phyloP scores from a whole-genome alignment of 2,329 filamentous ascomycete genomes.

The Huntiella omanensis region DNA sequence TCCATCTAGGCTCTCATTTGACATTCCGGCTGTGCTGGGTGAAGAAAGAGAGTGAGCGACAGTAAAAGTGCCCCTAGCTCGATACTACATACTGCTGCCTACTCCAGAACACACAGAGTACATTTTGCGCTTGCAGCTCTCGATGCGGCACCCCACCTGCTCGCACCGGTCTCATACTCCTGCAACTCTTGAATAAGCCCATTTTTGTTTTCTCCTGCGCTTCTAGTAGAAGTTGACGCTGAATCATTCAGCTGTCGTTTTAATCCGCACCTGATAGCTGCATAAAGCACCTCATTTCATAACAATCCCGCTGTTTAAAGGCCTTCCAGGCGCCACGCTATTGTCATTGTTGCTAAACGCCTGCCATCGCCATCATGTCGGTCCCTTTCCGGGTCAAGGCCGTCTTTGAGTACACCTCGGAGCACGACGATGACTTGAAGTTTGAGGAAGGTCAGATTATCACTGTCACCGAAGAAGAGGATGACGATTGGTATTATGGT shows the following conservation, averaged over 20 bases:
- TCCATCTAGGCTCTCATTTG: too few species aligned
- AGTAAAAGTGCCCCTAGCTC: too few species aligned
- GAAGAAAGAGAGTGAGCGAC: too few species aligned
- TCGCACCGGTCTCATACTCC: not conserved
- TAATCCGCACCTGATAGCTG: not conserved
- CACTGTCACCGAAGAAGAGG: slow-evolving; percentile 80
- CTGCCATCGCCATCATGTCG: slow-evolving; percentile 8
- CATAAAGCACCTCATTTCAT: too few species aligned
- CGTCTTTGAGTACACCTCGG: slow-evolving; percentile 81
- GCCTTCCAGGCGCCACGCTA: too few species aligned
- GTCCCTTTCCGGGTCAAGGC: slow-evolving; percentile 81
- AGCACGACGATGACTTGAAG: slow-evolving; percentile 84
- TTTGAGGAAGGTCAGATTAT: slow-evolving; percentile 79
- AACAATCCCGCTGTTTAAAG: too few species aligned
- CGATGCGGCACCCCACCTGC: not conserved
- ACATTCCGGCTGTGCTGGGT: too few species aligned
- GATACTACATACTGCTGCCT: too few species aligned
- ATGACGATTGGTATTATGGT: slow-evolving; percentile 83
- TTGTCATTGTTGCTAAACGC: not conserved
- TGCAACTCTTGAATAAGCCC: not conserved
- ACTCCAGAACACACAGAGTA: not conserved
- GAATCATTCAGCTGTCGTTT: not conserved
- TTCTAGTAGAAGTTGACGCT: not conserved
- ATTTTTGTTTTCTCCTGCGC: not conserved
- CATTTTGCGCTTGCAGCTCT: slow-evolving; percentile 1